Evolutionary conservation across 2,329 filamentous ascomycete species (phyloP), one percentile per base, ranked within the genome.

Genomic region (Aspergillus oerlinghausenensis): DNA sequence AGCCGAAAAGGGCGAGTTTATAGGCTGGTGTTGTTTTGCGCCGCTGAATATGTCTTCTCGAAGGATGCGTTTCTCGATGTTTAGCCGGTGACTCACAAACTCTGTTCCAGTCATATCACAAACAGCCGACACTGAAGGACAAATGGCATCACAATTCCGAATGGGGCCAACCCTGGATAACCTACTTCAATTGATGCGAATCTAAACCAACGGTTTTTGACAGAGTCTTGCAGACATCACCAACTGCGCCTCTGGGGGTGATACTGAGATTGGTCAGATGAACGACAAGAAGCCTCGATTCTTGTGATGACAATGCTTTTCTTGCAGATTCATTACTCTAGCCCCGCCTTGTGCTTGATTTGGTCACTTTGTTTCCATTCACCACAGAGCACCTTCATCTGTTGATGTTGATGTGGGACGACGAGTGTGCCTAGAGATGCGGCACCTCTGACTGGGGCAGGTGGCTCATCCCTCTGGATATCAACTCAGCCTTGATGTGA

Each of bases 201-300:
- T 19, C 47, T 42, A 17, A 7, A 50, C 51, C 55, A 35, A 50
- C 29, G 40, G 25, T 19, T 28, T 28, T 42, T 3, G 35, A 14
- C 23, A 8, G 43, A 26, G 49, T 42, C 55, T 58, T 56, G 53
- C 58, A 60, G 55, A 55, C 63, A 66, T 69, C 65, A 68, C 65
- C 66, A 68, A 68, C 66, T 65, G 64, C 65, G 64, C 65, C 60
- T 63, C 60, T 45, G 45, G 50, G 49, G 32, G 52, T 52, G 59
- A 50, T 49, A 51, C 55, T 49, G 54, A 59, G 52, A 63, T 64
- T 64, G 62, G 62, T 49, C 58, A 42, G 42, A 47, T 35, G 19
- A 29, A 52, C 50, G 54, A 57, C 52, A 49, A 55, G 53, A 50
- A 54, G 25, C 54, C 55, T 52, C 47, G 21, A 51, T 52, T 40